Conservation (phyloP, 345 rosid genomes). For the Pistacia vera region DNA sequence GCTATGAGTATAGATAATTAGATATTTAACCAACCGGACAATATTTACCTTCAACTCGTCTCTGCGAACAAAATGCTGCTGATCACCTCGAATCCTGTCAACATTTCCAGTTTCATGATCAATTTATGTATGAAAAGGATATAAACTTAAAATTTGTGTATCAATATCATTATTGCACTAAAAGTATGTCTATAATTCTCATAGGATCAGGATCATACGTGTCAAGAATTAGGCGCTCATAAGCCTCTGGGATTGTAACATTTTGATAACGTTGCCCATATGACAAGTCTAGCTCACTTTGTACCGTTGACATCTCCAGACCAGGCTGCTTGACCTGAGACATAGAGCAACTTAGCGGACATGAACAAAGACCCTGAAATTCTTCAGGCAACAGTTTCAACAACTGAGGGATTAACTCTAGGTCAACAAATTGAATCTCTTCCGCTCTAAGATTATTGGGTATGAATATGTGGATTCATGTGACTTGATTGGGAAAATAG, state of each 20-base stretch:
- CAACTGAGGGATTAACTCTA: neutral
- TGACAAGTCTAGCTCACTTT: conserved; percentile 97
- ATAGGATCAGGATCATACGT: conserved; percentile 51
- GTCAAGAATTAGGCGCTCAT: conserved; percentile 96
- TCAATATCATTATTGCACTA: neutral
- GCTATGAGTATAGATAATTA: neutral
- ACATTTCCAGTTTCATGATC: neutral
- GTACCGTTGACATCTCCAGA: conserved; percentile 87
- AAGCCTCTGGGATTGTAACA: conserved; percentile 90
- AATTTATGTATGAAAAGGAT: neutral
- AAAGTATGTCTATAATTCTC: neutral
- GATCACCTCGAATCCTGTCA: conserved; percentile 90
- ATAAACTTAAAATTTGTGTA: neutral
- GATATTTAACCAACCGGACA: neutral
- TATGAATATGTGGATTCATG: neutral
- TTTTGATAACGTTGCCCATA: conserved; percentile 89
- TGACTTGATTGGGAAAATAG: neutral
- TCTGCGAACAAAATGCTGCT: conserved; percentile 98
- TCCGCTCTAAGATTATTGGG: neutral
- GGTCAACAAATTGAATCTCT: neutral
- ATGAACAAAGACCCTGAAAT: neutral
- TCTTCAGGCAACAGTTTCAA: conserved; percentile 3
- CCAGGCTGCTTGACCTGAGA: conserved; percentile 96
- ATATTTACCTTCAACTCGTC: conserved; percentile 88
- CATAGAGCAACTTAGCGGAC: conserved; percentile 12